Evolutionary conservation across 2,329 filamentous ascomycete genomes (phyloP).

Genomic region (Colletotrichum chlorophyti): DNA sequence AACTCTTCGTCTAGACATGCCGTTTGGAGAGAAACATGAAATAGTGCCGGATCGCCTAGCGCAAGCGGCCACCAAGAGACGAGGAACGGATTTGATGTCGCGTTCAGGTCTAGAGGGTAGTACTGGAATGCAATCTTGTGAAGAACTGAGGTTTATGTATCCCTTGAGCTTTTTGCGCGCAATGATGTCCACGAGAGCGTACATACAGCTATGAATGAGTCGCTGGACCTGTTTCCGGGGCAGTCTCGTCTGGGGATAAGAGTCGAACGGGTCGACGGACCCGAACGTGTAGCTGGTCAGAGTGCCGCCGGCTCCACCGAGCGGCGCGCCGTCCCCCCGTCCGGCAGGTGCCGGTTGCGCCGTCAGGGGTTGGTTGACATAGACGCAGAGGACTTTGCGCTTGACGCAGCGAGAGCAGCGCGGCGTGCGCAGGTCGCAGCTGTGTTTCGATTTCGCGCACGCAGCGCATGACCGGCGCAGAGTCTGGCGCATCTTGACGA

Average conservation of each 20-base stretch:
- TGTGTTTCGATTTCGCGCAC: conserved; percentile 62
- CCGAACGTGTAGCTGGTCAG: conserved; percentile 38
- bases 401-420: conserved; percentile 62
- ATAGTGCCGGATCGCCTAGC: conserved; percentile 60
- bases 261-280: conserved; percentile 61
- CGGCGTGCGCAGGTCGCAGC: conserved; percentile 61
- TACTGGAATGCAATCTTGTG: conserved; percentile 66
- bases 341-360: conserved; percentile 22
- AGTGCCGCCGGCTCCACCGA: conserved; percentile 14
- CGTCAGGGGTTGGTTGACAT: conserved; percentile 60
- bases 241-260: conserved; percentile 60
- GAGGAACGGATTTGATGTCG: conserved; percentile 62
- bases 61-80: conserved; percentile 67
- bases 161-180: conserved; percentile 16
- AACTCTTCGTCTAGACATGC: conserved; percentile 63
- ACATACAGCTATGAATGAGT: conserved; percentile 62
- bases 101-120: conserved; percentile 61
- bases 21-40: conserved; percentile 66
- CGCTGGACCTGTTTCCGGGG: conserved; percentile 57
- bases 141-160: conserved; percentile 52
- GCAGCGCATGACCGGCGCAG: conserved; percentile 63
- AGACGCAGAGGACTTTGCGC: conserved; percentile 53
- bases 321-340: not conserved
- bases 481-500: conserved; percentile 60
- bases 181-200: not conserved